Base-by-base conservation (phyloP, 768 basidiomycete species). In the Russula griseocarnosa region DNA sequence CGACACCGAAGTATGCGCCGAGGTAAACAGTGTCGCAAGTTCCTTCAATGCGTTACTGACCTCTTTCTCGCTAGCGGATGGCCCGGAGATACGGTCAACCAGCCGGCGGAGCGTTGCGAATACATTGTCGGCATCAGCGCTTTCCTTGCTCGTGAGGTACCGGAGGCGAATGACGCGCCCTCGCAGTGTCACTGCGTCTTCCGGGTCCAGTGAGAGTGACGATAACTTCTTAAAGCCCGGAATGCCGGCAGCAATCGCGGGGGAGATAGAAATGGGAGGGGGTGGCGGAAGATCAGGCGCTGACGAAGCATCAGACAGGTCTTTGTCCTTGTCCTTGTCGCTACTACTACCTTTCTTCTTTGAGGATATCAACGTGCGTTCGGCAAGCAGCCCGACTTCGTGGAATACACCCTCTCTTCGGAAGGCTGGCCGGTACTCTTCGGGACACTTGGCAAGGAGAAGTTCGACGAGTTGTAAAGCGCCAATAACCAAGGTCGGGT, bases 391-490 rank as follows among this genome's bases (percentile, higher is more conserved):
- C 68, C 94, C 94, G 42, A 99, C 86, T 73, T 98, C 97, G 74
- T 98, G 91, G 74, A 97, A 87, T 32, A 98, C 97, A 10, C 97
- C 97, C 76, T 99, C 96, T 32, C 95, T 82, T 24, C 92, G 86
- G 81, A 98, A 94, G 0, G 88, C 86, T 20, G 92, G 89, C 71
- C 86, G 86, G 75, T 97, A 98, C 57, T 92, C 82, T 14, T 84
- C 78, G 10, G 92, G 88, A 50, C 94, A 81, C 74, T 97, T 98
- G 71, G 78, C 80, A 56, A 98, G 78, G 9, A 98, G 84, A 28
- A 98, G 78, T 70, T 98, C 97, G 32, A 97, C 93, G 28, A 99
- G 83, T 71, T 98, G 97, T 3, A 98, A 79, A 3, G 93, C 94
- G 42, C 87, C 87, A 44, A 92, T 87, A 38, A 97, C 89, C 50